A percentile compares a stretch with the other conserved stretches of the same genome.
These are phyloP conservation scores for Wickerhamomyces canadensis DNA, from an alignment of 805 yeast species.

Conservation along the genomic window DNA sequence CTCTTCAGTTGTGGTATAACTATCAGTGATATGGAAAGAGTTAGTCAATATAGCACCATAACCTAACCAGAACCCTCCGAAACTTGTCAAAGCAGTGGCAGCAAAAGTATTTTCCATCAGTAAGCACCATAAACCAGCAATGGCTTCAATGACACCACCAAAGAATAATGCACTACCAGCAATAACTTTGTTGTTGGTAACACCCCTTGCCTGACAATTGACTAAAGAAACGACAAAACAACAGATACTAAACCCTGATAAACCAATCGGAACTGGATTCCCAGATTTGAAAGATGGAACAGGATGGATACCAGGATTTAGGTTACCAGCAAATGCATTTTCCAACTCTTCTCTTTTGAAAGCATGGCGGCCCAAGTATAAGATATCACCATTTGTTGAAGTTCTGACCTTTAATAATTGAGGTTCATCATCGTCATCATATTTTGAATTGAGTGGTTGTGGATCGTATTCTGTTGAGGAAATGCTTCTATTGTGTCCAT, in stretches of 20 bases:
- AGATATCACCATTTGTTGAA: conserved; percentile 29
- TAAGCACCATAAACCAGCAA: conserved; percentile 74
- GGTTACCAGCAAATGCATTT: conserved; percentile 57
- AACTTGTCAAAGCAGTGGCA: conserved; percentile 44
- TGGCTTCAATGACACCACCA: conserved; percentile 66
- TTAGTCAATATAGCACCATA: conserved; percentile 62
- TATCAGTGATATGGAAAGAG: conserved; percentile 48
- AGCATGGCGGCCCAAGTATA: conserved; percentile 35
- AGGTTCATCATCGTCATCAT: conserved; percentile 8
- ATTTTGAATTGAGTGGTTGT: conserved; percentile 4
- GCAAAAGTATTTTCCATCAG: conserved; percentile 75
- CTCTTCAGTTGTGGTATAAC: conserved; percentile 41
- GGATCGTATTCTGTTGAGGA: conserved; percentile 18
- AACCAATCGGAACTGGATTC: conserved; percentile 73
- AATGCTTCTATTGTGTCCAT: conserved; percentile 3
- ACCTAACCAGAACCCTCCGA: conserved; percentile 75
- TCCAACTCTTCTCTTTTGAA: conserved; percentile 51
- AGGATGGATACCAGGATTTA: conserved; percentile 40
- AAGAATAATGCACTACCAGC: conserved; percentile 65
- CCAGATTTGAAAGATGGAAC: conserved; percentile 50
- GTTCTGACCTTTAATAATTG: conserved; percentile 18
- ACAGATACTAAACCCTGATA: conserved; percentile 58
- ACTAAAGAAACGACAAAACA: conserved; percentile 55
- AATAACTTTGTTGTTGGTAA: conserved; percentile 51
- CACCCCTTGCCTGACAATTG: conserved; percentile 66